Evolutionary conservation across 495 filamentous ascomycete genomes (phyloP).

Genomic region (Sabuloglossum arenarium): DNA sequence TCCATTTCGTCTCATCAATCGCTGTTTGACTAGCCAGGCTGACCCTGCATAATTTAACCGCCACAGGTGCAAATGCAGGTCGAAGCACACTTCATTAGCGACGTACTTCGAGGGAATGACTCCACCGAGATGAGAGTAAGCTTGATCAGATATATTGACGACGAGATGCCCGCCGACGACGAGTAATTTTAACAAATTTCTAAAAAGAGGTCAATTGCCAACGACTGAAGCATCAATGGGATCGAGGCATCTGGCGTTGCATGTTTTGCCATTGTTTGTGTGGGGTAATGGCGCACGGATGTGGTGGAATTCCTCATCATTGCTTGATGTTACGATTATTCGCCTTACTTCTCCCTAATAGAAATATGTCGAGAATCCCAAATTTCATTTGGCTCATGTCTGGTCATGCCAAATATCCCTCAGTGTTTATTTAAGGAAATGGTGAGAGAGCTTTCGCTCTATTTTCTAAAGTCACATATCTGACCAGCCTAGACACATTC

Average conservation of each 20-base stretch:
- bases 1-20: background rate
- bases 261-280: background rate
- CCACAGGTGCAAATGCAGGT: conserved; percentile 90
- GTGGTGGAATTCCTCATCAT: background rate
- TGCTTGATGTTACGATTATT: background rate
- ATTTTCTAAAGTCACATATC: too few species aligned
- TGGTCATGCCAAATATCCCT: too few species aligned
- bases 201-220: background rate
- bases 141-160: conserved; percentile 85
- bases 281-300: background rate
- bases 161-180: conserved; percentile 92
- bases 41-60: background rate
- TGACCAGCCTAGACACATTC: too few species aligned
- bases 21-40: background rate
- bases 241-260: background rate
- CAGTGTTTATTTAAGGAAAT: too few species aligned
- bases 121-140: conserved; percentile 93
- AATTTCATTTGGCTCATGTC: too few species aligned
- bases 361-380: background rate
- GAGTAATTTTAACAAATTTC: conserved; percentile 32
- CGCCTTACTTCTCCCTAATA: background rate
- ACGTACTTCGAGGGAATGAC: conserved; percentile 82
- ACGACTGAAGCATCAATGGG: background rate
- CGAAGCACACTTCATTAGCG: conserved; percentile 90
- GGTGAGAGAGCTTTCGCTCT: too few species aligned